A percentile compares a stretch with the other conserved stretches of the same genome.
Conservation (phyloP, 768 basidiomycete species). For the Suillus spraguei region DNA sequence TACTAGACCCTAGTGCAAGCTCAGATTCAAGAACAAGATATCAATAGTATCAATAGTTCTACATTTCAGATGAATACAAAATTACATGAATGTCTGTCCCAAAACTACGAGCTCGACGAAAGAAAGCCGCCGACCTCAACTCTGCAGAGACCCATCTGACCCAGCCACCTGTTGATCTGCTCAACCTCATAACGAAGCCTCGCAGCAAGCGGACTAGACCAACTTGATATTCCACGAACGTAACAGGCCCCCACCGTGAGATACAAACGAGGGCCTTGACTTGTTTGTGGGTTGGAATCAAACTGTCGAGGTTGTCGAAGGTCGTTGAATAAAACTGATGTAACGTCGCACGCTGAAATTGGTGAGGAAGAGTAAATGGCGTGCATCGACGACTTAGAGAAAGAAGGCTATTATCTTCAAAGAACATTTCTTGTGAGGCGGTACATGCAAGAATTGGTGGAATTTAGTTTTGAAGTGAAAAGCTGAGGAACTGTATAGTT, state of each 20-base stretch:
- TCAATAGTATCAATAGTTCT: not conserved
- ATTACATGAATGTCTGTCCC: slow-evolving; percentile 51
- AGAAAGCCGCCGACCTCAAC: slow-evolving; percentile 50
- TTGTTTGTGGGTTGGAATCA: slow-evolving; percentile 41
- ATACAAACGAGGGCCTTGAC: slow-evolving; percentile 62
- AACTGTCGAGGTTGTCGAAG: not conserved
- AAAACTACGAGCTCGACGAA: slow-evolving; percentile 63
- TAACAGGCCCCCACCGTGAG: slow-evolving; percentile 64
- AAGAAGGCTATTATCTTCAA: not conserved
- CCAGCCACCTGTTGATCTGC: slow-evolving; percentile 46
- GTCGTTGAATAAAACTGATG: not conserved
- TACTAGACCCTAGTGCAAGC: too few species aligned
- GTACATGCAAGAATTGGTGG: not conserved
- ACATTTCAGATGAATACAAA: not conserved
- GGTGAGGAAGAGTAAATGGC: not conserved
- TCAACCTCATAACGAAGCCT: slow-evolving; percentile 58
- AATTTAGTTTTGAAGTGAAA: not conserved
- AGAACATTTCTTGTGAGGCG: not conserved
- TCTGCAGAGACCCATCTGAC: slow-evolving; percentile 57
- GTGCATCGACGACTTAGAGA: not conserved
- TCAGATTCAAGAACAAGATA: not conserved
- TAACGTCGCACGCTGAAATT: not conserved
- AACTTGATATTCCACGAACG: slow-evolving; percentile 67
- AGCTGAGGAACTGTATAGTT: slow-evolving; percentile 18
- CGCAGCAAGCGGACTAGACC: slow-evolving; percentile 44